Evolutionary conservation across 257 asterid genomes (phyloP).

Genomic region (Solanum pinnatisectum): DNA sequence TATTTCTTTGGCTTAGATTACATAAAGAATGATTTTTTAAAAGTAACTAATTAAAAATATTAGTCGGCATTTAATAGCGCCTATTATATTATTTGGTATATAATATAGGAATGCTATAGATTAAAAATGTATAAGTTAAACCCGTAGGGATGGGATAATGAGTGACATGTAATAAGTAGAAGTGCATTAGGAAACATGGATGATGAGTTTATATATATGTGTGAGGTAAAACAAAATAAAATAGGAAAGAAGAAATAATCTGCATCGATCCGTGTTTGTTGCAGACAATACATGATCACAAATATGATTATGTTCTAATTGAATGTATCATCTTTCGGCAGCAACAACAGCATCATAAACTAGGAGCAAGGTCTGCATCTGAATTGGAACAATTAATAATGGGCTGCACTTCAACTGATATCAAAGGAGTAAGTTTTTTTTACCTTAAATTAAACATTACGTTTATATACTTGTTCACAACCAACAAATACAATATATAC

Average conservation of each 20-base stretch:
- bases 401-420: slow-evolving; percentile 85
- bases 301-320: slow-evolving; percentile 43
- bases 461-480: background rate
- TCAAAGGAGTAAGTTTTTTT: slow-evolving; percentile 62
- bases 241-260: slow-evolving; percentile 23
- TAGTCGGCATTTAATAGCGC: too few relatives aligned
- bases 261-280: slow-evolving; percentile 9
- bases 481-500: background rate
- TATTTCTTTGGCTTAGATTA: background rate
- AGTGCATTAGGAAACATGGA: background rate
- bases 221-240: slow-evolving; percentile 1
- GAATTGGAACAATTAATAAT: slow-evolving; percentile 94
- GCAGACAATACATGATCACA: slow-evolving; percentile 72
- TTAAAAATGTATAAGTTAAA: background rate
- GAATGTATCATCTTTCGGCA: slow-evolving; percentile 26
- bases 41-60: background rate
- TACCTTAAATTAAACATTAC: slow-evolving; percentile 8
- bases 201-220: background rate
- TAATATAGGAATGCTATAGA: too few relatives aligned
- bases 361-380: slow-evolving; percentile 79
- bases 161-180: background rate
- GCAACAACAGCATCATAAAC: slow-evolving; percentile 52
- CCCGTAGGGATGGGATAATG: background rate
- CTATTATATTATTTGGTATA: too few relatives aligned
- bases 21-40: background rate